Evolutionary conservation across 1,284 basidiomycete species (phyloP).

Genomic region (Pascua sp.): DNA sequence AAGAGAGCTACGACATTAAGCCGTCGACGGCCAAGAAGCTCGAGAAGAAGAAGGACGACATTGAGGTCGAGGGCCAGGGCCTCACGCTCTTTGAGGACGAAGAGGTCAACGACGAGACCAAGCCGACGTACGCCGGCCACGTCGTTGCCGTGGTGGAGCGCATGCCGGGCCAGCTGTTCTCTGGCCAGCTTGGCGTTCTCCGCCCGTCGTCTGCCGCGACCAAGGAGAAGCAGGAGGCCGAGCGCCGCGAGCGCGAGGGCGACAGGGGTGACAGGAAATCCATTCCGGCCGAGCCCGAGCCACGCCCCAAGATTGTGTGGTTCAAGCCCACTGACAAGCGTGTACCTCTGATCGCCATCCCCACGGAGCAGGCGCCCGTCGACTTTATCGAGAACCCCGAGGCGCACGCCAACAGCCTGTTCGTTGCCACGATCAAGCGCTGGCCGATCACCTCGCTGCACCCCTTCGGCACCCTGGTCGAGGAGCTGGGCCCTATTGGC

Average conservation of each 20-base stretch:
- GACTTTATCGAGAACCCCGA: constrained; percentile 96
- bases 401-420: constrained; percentile 81
- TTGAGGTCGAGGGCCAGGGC: constrained; percentile 98
- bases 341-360: constrained; percentile 97
- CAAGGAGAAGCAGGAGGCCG: constrained; percentile 98
- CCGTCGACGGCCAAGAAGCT: constrained; percentile 74
- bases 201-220: constrained; percentile 97
- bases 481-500: constrained; percentile 97
- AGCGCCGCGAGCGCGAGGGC: constrained; percentile 91
- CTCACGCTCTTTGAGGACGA: constrained; percentile 95
- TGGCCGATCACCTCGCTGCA: constrained; percentile 84
- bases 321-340: constrained; percentile 99
- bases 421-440: constrained; percentile 98
- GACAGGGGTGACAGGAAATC: constrained; percentile 66
- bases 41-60: constrained; percentile 99
- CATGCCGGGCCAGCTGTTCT: constrained; percentile 98
- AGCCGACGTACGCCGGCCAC: constrained; percentile 81
- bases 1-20: constrained; percentile 82
- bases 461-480: constrained; percentile 96
- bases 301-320: constrained; percentile 97
- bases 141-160: constrained; percentile 97
- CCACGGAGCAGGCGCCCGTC: constrained; percentile 95
- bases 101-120: constrained; percentile 94
- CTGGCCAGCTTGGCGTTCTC: constrained; percentile 89
- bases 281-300: constrained; percentile 63